Percentiles rank a stretch among this genome's conserved stretches.
phyloP scores from a whole-genome alignment of 257 asterid genomes.

The Lavandula angustifolia region DNA sequence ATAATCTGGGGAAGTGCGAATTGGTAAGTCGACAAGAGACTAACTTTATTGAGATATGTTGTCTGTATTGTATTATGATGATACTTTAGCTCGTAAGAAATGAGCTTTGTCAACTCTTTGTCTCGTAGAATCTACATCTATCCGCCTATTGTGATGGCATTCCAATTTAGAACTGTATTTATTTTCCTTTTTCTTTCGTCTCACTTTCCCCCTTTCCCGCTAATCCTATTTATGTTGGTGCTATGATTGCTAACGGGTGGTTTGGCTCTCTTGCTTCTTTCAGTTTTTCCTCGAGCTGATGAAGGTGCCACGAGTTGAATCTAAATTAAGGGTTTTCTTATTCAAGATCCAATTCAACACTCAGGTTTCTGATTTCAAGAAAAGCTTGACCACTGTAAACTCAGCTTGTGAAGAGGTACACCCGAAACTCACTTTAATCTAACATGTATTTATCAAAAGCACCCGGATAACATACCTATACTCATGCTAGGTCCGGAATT shows the following conservation, averaged over 20 bases:
- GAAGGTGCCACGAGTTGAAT: conserved; percentile 99
- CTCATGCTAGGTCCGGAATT: conserved; percentile 76
- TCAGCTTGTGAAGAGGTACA: conserved; percentile 97
- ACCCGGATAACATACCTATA: conserved; percentile 27
- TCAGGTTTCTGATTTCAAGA: conserved; percentile 85
- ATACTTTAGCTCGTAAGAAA: neutral
- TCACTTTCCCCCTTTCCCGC: neutral
- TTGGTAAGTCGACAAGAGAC: conserved; percentile 58
- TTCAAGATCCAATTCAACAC: conserved; percentile 94
- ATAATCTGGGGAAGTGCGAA: conserved; percentile 91
- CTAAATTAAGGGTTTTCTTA: conserved; percentile 89
- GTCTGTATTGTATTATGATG: conserved; percentile 22
- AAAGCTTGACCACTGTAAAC: conserved; percentile 76
- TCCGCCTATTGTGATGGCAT: conserved; percentile 1
- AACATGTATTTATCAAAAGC: conserved; percentile 23
- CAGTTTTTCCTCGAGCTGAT: conserved; percentile 99
- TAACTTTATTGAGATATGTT: conserved; percentile 12
- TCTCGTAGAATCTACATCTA: neutral
- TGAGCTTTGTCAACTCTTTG: neutral
- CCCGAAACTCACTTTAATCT: conserved; percentile 8
- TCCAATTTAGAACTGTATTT: conserved; percentile 3
- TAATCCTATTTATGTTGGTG: neutral
- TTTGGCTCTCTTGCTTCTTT: conserved; percentile 35
- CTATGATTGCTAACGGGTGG: neutral
- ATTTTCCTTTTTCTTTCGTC: conserved; percentile 3